A percentile compares a stretch with the other conserved stretches of the same genome.
Evolutionary conservation across 495 filamentous ascomycete species (phyloP).

Genomic region (Penicillium longicatenatum): DNA sequence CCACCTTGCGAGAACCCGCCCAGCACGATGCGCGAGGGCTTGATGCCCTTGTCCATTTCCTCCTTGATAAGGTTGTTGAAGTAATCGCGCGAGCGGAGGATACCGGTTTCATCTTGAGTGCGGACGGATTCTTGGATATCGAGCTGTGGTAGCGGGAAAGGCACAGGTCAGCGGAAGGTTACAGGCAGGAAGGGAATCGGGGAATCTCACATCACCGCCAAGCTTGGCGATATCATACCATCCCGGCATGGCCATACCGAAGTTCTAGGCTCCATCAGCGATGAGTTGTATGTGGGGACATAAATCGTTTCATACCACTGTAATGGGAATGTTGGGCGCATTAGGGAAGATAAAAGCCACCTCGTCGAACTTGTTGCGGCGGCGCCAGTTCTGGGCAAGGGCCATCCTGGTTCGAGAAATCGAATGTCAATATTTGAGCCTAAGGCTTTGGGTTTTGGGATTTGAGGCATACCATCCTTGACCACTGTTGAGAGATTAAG

Average conservation of each 20-base stretch:
- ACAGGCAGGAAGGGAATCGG: background rate
- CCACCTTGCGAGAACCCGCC: conserved; percentile 69
- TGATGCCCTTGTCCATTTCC: conserved; percentile 81
- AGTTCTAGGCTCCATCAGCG: conserved; percentile 53
- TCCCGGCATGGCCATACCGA: conserved; percentile 81
- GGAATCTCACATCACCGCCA: conserved; percentile 40
- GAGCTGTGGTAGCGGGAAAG: conserved; percentile 30
- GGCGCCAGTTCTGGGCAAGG: conserved; percentile 87
- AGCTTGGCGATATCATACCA: conserved; percentile 88
- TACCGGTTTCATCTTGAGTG: conserved; percentile 77
- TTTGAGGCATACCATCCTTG: conserved; percentile 62
- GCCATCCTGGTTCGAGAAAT: conserved; percentile 53
- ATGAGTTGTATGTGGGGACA: background rate
- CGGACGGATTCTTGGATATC: conserved; percentile 50
- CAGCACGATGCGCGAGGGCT: conserved; percentile 78
- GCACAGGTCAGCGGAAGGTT: background rate
- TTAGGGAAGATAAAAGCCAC: conserved; percentile 92
- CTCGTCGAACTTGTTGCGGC: conserved; percentile 80
- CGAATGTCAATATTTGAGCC: background rate
- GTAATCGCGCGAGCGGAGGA: conserved; percentile 69
- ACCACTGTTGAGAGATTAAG: conserved; percentile 44
- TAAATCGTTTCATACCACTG: conserved; percentile 59
- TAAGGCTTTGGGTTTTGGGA: background rate
- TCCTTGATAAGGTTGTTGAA: conserved; percentile 80
- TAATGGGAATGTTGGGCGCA: conserved; percentile 88